Evolutionary conservation across 1,284 basidiomycete genomes (phyloP), one percentile per base, ranked within the genome.

Genomic region (Kalmanozyma brasiliensis): DNA sequence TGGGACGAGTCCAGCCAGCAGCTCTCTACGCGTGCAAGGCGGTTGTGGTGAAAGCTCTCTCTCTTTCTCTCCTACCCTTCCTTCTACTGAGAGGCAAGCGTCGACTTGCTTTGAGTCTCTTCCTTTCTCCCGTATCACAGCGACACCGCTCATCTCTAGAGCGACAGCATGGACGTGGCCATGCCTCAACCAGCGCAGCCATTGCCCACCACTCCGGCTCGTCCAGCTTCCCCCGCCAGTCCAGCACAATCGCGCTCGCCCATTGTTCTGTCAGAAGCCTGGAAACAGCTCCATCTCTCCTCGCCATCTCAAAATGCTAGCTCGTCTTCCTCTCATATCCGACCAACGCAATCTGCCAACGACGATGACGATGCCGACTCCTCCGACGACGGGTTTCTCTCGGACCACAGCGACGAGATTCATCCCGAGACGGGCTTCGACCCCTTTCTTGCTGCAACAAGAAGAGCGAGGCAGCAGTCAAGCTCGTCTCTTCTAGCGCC

Each of bases 401-500:
- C 66, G n/a, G 66, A 69, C 26, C 59, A 69, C 52, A 64, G 56
- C 41, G 59, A 63, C 16, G 52, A 69, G 22, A 48, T 69, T 14
- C 55, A 63, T 29, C 66, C 66, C 19, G 66, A 69, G 41, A 69
- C 66, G 4, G 66, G 66, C 35, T 69, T 69, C 42, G 66, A 69
- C 23, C 66, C 66, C 47, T 69, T 69, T 33, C 56, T 59, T 14
- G 49, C 66, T 8, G 66, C 66, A 7, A 69, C 56, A 0, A 49
- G 60, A 22, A 51, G 61, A 35, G 66, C 61, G 3, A 49, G 66
- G 20, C 51, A 69, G 38, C 40, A 41, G 13, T 66, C 63, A 2
- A 45, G 36, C 17, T 42, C 51, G 30, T 51, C 62, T 2, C 55
- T 42, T 7, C n/a, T 64, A 2, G 22, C 41, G 10, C 52, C 59